Evolutionary conservation across 1,284 basidiomycete species (phyloP).

Genomic region (Moesziomyces sp.): DNA sequence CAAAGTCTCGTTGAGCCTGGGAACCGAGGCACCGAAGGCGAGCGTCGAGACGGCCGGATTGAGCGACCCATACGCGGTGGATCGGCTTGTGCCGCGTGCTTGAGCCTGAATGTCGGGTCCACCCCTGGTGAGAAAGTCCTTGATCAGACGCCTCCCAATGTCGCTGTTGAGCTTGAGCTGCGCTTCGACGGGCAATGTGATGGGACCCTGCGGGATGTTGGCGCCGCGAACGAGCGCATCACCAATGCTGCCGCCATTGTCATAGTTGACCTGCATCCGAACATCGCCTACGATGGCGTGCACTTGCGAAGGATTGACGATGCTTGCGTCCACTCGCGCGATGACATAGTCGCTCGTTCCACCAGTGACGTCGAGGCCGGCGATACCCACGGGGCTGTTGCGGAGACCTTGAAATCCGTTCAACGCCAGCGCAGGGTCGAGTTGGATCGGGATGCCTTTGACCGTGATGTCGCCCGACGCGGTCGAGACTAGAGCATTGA

Average conservation of each 20-base stretch:
- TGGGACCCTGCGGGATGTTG: constrained; percentile 29
- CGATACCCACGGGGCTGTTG: constrained; percentile 73
- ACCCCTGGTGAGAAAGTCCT: constrained; percentile 78
- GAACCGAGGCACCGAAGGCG: constrained; percentile 76
- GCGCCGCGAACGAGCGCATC: constrained; percentile 37
- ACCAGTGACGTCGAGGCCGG: constrained; percentile 76
- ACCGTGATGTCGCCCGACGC: constrained; percentile 75
- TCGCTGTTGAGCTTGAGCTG: constrained; percentile 72
- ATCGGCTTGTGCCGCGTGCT: constrained; percentile 73
- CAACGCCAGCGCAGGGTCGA: constrained; percentile 73
- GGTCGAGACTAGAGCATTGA: constrained; percentile 74
- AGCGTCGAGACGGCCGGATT: constrained; percentile 76
- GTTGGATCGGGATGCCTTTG: constrained; percentile 74
- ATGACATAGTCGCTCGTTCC: constrained; percentile 77
- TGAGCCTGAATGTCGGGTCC: constrained; percentile 71
- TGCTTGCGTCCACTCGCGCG: constrained; percentile 72
- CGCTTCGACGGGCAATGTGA: constrained; percentile 77
- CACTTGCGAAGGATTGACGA: constrained; percentile 72
- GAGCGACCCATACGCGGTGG: constrained; percentile 76
- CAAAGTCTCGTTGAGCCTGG: constrained; percentile 75
- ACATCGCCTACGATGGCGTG: constrained; percentile 78
- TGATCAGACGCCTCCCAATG: constrained; percentile 74
- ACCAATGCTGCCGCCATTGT: constrained; percentile 72
- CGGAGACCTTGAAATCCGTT: constrained; percentile 76
- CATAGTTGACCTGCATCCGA: constrained; percentile 74